Conservation (phyloP, 352 stramenopile genomes). For the Thalassiosira livingstoniorum region DNA sequence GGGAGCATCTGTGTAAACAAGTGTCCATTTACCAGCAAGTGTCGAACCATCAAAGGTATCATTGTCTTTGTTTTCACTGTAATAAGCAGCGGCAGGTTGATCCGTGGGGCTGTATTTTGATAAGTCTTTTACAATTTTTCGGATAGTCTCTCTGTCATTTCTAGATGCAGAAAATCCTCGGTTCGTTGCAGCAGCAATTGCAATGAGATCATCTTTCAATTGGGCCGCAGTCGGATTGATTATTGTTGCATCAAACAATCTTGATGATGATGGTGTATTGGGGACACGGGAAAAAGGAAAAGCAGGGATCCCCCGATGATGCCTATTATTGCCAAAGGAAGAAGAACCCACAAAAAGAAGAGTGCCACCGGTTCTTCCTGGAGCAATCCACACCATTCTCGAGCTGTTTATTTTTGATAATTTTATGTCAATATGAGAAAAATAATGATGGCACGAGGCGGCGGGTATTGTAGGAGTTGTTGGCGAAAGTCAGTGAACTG, state of each 20-base stretch:
- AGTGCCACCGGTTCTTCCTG: no score
- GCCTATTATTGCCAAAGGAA: no score
- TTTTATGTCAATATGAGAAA: no score
- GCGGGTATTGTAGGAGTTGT: no score
- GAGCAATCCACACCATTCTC: no score
- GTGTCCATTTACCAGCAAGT: conserved; percentile 81
- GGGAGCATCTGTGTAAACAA: conserved; percentile 85
- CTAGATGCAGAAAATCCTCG: conserved; percentile 57
- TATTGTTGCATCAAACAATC: neutral
- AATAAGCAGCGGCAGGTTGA: conserved; percentile 73
- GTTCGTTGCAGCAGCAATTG: conserved; percentile 41
- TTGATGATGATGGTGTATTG: neutral
- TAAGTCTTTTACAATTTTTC: conserved; percentile 62
- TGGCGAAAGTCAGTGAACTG: no score
- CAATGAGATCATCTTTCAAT: conserved; percentile 58
- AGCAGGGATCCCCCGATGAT: no score
- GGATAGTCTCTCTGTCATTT: conserved; percentile 52
- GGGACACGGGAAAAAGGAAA: neutral
- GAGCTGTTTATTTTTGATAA: no score
- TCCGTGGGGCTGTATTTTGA: conserved; percentile 61
- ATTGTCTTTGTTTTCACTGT: conserved; percentile 28
- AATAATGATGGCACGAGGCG: no score
- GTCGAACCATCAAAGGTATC: conserved; percentile 22
- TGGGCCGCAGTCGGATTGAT: conserved; percentile 5
- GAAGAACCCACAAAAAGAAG: no score